Evolutionary conservation across 768 basidiomycete species (phyloP).

Genomic region (Mycena epipterygia): DNA sequence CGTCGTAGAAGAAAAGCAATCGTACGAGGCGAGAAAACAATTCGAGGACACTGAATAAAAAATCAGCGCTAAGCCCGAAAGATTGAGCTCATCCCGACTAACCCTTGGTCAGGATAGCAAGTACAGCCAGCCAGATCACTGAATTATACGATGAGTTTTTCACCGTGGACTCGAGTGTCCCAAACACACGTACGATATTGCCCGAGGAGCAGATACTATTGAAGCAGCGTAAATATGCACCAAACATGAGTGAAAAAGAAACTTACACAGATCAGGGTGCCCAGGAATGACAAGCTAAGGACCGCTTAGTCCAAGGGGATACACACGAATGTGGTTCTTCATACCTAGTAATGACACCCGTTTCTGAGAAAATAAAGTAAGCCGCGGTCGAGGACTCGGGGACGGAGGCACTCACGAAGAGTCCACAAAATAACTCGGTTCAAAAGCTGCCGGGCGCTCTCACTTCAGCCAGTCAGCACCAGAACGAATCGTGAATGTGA

Average conservation of each 20-base stretch:
- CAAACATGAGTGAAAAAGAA: background rate
- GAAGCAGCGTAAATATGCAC: background rate
- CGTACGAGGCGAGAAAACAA: slow-evolving; percentile 37
- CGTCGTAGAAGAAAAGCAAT: background rate
- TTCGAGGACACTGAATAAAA: slow-evolving; percentile 31
- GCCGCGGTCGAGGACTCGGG: background rate
- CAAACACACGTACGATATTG: slow-evolving; percentile 27
- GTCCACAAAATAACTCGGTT: slow-evolving; percentile 37
- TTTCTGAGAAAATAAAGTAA: slow-evolving; percentile 20
- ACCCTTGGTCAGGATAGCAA: slow-evolving; percentile 34
- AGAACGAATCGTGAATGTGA: background rate
- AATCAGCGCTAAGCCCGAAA: background rate
- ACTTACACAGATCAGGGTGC: slow-evolving; percentile 31
- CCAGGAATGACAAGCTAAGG: slow-evolving; percentile 31
- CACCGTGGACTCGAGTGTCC: background rate
- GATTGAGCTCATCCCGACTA: background rate
- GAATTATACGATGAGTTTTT: background rate
- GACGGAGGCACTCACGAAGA: slow-evolving; percentile 20
- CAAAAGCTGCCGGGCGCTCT: slow-evolving; percentile 33
- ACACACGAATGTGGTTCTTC: background rate
- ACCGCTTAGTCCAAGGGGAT: background rate
- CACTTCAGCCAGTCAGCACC: slow-evolving; percentile 9
- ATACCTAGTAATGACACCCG: slow-evolving; percentile 37
- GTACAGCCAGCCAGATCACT: slow-evolving; percentile 38
- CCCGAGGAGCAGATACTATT: slow-evolving; percentile 36